These are phyloP conservation scores for Betula pendula DNA, from an alignment of 306 rosid genomes.

Conservation along the genomic window DNA sequence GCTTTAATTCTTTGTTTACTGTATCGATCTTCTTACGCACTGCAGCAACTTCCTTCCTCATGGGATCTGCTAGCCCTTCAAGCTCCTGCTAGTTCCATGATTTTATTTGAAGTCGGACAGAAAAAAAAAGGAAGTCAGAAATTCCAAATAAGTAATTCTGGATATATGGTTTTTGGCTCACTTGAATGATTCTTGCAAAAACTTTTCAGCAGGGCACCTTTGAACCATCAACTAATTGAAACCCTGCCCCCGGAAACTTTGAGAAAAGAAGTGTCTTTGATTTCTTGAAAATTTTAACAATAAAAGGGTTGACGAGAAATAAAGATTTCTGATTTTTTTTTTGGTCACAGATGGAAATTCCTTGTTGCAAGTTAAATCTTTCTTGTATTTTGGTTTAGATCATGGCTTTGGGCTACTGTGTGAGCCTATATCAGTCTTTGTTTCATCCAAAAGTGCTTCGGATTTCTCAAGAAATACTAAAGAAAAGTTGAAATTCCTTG, in stretches of 20 bases:
- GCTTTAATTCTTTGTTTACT: conserved; percentile 97
- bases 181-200: neutral
- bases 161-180: neutral
- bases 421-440: neutral
- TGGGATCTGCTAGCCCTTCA: conserved; percentile 85
- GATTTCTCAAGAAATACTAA: neutral
- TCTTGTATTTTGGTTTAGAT: conserved; percentile 12
- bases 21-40: conserved; percentile 87
- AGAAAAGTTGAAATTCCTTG: neutral
- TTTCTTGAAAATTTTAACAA: neutral
- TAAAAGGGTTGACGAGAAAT: neutral
- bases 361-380: neutral
- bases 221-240: neutral
- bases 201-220: neutral
- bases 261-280: neutral
- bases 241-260: neutral
- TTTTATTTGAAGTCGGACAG: neutral
- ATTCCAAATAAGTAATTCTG: neutral
- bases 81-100: conserved; percentile 63
- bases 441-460: neutral
- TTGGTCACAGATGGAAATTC: neutral
- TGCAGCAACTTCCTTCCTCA: conserved; percentile 86
- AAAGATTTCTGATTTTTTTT: neutral
- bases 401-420: conserved; percentile 4
- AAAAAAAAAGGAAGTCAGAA: neutral